phyloP scores from a whole-genome alignment of 176 grass and related monocot species.

The Alopecurus myosuroides region DNA sequence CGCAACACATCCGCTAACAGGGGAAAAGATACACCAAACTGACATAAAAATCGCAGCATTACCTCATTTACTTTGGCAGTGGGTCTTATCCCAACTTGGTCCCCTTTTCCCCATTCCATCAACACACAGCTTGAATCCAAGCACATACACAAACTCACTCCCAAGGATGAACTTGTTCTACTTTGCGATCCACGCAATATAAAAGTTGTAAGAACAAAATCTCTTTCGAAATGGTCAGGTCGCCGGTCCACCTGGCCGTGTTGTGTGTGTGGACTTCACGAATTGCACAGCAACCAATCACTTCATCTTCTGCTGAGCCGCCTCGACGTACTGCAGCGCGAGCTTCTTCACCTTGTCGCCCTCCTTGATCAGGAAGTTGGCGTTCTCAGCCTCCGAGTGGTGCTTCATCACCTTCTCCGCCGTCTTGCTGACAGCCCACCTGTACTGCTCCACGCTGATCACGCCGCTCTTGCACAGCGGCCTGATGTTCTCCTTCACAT shows the following conservation, averaged over 20 bases:
- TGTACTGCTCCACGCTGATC: slow-evolving; percentile 72
- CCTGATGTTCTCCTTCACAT: slow-evolving; percentile 90
- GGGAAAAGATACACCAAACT: too few relatives aligned
- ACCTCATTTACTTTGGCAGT: too few relatives aligned
- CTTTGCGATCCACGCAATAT: background rate
- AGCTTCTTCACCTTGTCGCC: slow-evolving; percentile 96
- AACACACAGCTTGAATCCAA: too few relatives aligned
- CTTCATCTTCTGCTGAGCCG: slow-evolving; percentile 53
- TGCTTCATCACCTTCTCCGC: slow-evolving; percentile 80
- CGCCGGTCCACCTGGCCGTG: background rate
- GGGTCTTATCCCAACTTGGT: too few relatives aligned
- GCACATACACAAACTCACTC: too few relatives aligned
- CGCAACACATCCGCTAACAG: too few relatives aligned
- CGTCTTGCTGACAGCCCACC: slow-evolving; percentile 65
- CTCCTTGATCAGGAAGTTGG: slow-evolving; percentile 87
- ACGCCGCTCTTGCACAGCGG: slow-evolving; percentile 91
- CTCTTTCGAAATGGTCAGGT: background rate
- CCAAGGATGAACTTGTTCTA: background rate
- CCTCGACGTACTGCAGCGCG: slow-evolving; percentile 77
- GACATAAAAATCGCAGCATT: too few relatives aligned
- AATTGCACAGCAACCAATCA: background rate
- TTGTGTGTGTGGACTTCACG: background rate
- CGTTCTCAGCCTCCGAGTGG: slow-evolving; percentile 65
- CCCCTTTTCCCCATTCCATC: too few relatives aligned
- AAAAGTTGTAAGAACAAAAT: background rate